Conservation (phyloP, 495 filamentous ascomycete genomes). For the Evernia prunastri region DNA sequence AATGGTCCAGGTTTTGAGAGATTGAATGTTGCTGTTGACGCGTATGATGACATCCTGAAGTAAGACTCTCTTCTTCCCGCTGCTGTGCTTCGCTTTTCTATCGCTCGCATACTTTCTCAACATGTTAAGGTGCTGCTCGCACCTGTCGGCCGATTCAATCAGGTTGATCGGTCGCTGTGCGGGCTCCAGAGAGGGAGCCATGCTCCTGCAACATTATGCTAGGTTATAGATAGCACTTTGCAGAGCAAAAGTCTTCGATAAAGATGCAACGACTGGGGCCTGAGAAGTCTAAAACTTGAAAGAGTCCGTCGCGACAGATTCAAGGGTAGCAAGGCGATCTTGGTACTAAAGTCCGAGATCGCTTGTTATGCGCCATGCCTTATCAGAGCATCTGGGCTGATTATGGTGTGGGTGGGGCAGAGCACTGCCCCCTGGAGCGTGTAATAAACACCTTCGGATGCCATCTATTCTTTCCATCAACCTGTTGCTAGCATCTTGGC, state of each 20-base stretch:
- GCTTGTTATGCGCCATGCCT: too few species aligned
- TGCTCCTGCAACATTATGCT: constrained; percentile 6
- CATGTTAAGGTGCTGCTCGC: not conserved
- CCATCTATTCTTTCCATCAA: not conserved
- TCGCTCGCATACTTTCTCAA: constrained; percentile 3
- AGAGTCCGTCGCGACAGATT: not conserved
- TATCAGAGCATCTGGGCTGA: not conserved
- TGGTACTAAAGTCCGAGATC: not conserved
- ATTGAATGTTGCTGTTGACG: not conserved
- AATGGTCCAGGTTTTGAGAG: constrained; percentile 8
- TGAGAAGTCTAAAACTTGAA: not conserved
- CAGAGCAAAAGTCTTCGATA: not conserved
- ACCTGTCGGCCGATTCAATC: constrained; percentile 6
- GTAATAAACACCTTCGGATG: not conserved
- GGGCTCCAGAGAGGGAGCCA: constrained; percentile 2
- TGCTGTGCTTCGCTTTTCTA: constrained; percentile 8
- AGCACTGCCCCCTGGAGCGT: not conserved
- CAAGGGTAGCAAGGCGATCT: too few species aligned
- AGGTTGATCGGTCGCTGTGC: not conserved
- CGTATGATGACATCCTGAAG: constrained; percentile 7
- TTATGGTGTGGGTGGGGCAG: too few species aligned
- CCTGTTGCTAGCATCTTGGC: not conserved
- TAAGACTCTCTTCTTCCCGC: not conserved
- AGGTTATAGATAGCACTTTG: not conserved
- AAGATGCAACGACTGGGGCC: not conserved